Conservation (phyloP, 1,284 basidiomycete genomes). For the Heterobasidion parviporum region DNA sequence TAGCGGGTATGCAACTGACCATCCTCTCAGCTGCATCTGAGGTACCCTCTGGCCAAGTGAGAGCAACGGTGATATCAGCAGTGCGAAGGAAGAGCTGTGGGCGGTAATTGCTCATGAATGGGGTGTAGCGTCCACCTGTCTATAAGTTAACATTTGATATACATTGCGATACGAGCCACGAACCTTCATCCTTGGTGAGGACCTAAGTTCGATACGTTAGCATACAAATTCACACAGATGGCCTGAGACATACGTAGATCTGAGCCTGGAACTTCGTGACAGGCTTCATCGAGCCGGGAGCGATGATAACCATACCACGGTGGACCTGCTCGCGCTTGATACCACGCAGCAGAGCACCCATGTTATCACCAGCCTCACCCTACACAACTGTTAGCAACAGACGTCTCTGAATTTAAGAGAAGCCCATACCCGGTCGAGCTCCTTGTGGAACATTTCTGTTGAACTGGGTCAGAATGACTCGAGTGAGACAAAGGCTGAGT, state of each 20-base stretch:
- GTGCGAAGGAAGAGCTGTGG: constrained; percentile 97
- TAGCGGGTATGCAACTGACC: constrained; percentile 28
- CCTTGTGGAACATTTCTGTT: constrained; percentile 99
- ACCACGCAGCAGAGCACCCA: constrained; percentile 96
- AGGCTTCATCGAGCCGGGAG: constrained; percentile 90
- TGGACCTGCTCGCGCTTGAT: constrained; percentile 95
- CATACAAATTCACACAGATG: background rate
- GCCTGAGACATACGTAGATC: constrained; percentile 60
- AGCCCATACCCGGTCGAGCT: constrained; percentile 76
- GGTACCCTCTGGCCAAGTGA: constrained; percentile 85
- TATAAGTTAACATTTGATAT: background rate
- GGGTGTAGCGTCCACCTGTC: constrained; percentile 85
- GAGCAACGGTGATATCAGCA: constrained; percentile 83
- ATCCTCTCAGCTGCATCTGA: constrained; percentile 76
- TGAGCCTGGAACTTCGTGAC: constrained; percentile 93
- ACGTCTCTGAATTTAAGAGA: background rate
- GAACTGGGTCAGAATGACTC: too few species aligned
- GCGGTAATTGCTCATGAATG: constrained; percentile 95
- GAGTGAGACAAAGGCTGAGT: background rate
- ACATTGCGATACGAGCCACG: background rate
- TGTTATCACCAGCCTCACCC: constrained; percentile 99
- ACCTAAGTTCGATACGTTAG: constrained; percentile 37
- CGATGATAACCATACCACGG: constrained; percentile 88
- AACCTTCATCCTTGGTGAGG: constrained; percentile 91
- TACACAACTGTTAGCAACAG: constrained; percentile 17